Percentiles rank a stretch among this genome's conserved stretches.
Conservation (phyloP, 1,284 basidiomycete genomes). For the Ganoderma resinaceum region DNA sequence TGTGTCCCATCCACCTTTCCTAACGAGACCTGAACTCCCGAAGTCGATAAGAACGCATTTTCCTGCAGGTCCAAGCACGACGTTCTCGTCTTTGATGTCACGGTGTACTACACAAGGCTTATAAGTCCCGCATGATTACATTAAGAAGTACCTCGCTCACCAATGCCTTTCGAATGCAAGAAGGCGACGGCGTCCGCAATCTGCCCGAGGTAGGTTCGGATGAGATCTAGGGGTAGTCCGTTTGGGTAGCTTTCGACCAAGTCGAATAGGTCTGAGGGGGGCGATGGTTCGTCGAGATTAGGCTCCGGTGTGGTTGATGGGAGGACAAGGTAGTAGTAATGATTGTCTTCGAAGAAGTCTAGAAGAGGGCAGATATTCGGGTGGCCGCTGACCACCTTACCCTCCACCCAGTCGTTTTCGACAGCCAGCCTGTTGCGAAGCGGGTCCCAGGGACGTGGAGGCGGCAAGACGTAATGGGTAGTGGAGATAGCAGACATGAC, state of each 20-base stretch:
- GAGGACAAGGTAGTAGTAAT: constrained; percentile 94
- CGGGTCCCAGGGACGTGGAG: constrained; percentile 84
- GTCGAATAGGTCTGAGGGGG: constrained; percentile 91
- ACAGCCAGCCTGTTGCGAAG: constrained; percentile 47
- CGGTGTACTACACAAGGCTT: constrained; percentile 77
- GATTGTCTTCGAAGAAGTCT: constrained; percentile 97
- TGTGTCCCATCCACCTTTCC: constrained; percentile 90
- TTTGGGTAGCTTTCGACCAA: constrained; percentile 90
- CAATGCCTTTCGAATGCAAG: constrained; percentile 90
- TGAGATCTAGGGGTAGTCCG: constrained; percentile 79
- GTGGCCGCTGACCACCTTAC: constrained; percentile 79
- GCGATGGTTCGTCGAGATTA: constrained; percentile 54
- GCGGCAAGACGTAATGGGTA: constrained; percentile 75
- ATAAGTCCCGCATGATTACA: constrained; percentile 8
- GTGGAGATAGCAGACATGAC: constrained; percentile 92
- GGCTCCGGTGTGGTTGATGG: constrained; percentile 73
- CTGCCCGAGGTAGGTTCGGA: constrained; percentile 91
- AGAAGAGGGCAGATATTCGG: constrained; percentile 93
- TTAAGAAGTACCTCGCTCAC: constrained; percentile 47
- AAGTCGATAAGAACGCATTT: constrained; percentile 96
- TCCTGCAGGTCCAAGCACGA: constrained; percentile 77
- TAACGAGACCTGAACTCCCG: constrained; percentile 90
- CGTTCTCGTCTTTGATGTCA: constrained; percentile 99
- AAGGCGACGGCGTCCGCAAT: constrained; percentile 93
- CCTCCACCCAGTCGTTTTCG: constrained; percentile 67